These are phyloP conservation scores for Amanita inopinata DNA, from an alignment of 768 basidiomycete species.

Conservation along the genomic window DNA sequence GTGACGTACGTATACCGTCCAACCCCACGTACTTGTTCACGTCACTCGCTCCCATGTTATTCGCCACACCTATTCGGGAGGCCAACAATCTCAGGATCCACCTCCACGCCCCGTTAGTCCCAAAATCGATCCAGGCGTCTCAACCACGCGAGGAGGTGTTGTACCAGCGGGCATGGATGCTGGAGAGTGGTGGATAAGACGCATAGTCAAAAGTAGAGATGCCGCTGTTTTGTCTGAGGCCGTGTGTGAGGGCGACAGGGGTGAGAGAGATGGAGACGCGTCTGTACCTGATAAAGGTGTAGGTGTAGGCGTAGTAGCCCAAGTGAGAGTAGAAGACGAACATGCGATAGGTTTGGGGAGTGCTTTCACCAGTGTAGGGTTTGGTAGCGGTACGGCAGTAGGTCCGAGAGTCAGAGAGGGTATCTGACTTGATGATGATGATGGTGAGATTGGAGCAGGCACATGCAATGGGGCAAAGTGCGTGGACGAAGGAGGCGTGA, in stretches of 20 bases:
- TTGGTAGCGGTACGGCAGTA: constrained; percentile 12
- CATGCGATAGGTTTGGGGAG: constrained; percentile 1
- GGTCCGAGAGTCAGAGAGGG: constrained; percentile 17
- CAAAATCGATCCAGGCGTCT: constrained; percentile 5
- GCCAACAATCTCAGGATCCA: too few relatives aligned
- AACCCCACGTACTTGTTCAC: too few relatives aligned
- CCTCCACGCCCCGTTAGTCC: constrained; percentile 1
- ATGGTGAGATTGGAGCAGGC: constrained; percentile 9
- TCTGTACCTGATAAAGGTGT: neutral
- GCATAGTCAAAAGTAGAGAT: constrained; percentile 58
- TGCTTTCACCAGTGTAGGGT: constrained; percentile 1
- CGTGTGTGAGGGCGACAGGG: constrained; percentile 23
- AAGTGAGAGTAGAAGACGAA: neutral
- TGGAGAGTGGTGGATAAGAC: constrained; percentile 26
- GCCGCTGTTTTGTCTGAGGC: constrained; percentile 67
- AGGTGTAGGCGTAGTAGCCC: neutral
- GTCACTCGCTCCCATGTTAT: too few relatives aligned
- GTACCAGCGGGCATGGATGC: constrained; percentile 9
- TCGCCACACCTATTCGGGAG: too few relatives aligned
- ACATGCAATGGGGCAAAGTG: constrained; percentile 31
- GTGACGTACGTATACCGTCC: too few relatives aligned
- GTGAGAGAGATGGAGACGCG: constrained; percentile 4
- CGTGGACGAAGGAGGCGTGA: constrained; percentile 50
- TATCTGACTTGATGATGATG: constrained; percentile 12
- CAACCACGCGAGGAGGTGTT: constrained; percentile 5